Evolutionary conservation across 768 basidiomycete genomes (phyloP), one percentile per base, ranked within the genome.

Genomic region (Mycena haematopus): DNA sequence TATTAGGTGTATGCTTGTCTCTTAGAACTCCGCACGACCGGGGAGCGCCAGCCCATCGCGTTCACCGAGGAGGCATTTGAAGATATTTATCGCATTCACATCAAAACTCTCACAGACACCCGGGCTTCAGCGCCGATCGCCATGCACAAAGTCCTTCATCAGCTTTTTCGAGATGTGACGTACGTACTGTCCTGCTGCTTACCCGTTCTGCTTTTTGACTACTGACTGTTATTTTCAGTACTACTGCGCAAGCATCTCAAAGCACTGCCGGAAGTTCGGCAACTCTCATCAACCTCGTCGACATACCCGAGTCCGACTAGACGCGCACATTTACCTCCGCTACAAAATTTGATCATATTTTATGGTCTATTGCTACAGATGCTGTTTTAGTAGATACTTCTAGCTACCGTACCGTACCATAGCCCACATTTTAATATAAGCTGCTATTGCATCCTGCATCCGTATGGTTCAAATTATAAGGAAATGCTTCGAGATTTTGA

Each of bases 31-130:
- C 59, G 59, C 19, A 33, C 46, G 24, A 60, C 59, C 10, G 59
- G 59, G 2, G 24, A 55, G 47, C 52, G 52, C 45, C 59, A 60
- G 35, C 2, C 21, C 1, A 60, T 60, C 9, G 24, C 59, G 9
- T 60, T 60, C 27, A 54, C 52, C 8, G 59, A 60, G 52, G 59
- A 55, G 6, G 42, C 52, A 0, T 60, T 21, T 14, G 59, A 60
- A 36, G 52, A 53, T 14, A 60, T 21, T 1, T 60, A 54, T 29
- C 59, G 44, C 35, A 55, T 21, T 19, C 59, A 60, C 22, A 60
- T 60, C 17, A 17, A 46, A 1, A 49, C 52, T 6, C 52, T 60
- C 9, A 5, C 27, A 2, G 21, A 54, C 5, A 24, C 33, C 0
- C 59, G 52, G 3, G 29, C 1, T 4, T 15, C 10, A 0, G 52